Evolutionary conservation across 371 early-diverging fungal species (phyloP).

Genomic region (Mortierella sp.): DNA sequence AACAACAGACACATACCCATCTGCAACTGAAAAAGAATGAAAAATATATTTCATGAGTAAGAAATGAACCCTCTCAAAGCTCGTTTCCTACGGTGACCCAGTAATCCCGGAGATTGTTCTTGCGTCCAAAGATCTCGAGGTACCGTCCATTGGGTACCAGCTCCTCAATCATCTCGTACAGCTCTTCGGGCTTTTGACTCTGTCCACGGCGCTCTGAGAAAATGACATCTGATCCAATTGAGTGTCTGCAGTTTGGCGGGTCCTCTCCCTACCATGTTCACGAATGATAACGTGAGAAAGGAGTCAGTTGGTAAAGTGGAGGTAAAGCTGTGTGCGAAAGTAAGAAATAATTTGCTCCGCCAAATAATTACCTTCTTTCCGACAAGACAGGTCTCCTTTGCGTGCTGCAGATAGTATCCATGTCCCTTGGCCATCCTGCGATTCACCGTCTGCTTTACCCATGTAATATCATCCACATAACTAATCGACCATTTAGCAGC

Average conservation of each 20-base stretch:
- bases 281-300: neutral
- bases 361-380: constrained; percentile 78
- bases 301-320: neutral
- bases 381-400: constrained; percentile 95
- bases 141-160: constrained; percentile 91
- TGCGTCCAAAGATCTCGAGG: constrained; percentile 95
- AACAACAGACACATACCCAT: neutral
- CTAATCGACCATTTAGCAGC: constrained; percentile 40
- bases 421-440: constrained; percentile 96
- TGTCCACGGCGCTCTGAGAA: constrained; percentile 94
- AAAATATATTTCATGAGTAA: neutral
- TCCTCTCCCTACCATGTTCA: constrained; percentile 67
- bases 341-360: neutral
- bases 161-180: constrained; percentile 93
- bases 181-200: constrained; percentile 94
- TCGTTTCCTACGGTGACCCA: constrained; percentile 98
- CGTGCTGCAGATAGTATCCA: constrained; percentile 96
- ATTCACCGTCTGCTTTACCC: constrained; percentile 97
- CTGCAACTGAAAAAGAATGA: neutral
- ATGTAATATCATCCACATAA: constrained; percentile 94
- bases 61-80: constrained; percentile 52
- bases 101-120: constrained; percentile 93
- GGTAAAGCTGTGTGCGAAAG: too few relatives aligned
- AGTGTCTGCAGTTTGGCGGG: constrained; percentile 82
- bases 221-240: constrained; percentile 91